Conservation (phyloP, 1,284 basidiomycete genomes). For the Ceratobasidium sp. region DNA sequence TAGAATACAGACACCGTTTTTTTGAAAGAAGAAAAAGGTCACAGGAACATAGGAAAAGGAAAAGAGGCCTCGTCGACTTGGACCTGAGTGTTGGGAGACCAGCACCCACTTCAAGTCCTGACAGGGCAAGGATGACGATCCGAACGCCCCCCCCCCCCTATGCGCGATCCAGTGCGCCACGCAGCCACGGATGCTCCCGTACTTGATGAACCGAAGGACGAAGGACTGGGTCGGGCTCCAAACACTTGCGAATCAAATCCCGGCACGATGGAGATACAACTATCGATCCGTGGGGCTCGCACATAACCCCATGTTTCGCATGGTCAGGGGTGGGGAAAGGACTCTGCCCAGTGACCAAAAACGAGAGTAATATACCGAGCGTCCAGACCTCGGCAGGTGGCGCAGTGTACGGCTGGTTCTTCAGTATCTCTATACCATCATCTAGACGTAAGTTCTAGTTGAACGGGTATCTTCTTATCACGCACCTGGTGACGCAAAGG, state of each 20-base stretch:
- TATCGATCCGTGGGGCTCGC: constrained; percentile 45
- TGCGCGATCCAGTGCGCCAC: constrained; percentile 25
- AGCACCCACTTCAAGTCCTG: neutral
- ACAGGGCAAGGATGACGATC: too few relatives aligned
- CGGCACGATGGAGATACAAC: constrained; percentile 50
- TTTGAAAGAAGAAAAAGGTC: constrained; percentile 7
- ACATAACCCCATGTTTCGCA: constrained; percentile 60
- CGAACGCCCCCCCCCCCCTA: too few relatives aligned
- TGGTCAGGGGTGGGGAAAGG: constrained; percentile 80
- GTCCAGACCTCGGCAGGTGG: constrained; percentile 91
- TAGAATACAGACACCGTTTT: neutral
- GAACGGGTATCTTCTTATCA: neutral
- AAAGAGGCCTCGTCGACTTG: neutral
- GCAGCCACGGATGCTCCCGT: constrained; percentile 22
- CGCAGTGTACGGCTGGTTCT: constrained; percentile 67
- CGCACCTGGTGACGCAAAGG: constrained; percentile 64
- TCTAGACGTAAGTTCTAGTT: constrained; percentile 35
- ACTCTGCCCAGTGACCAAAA: constrained; percentile 83
- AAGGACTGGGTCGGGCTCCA: constrained; percentile 72
- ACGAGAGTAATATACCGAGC: constrained; percentile 86
- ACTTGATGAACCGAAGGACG: constrained; percentile 77
- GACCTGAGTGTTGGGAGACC: neutral
- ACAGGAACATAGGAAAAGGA: neutral
- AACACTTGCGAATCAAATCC: constrained; percentile 74
- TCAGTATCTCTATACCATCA: constrained; percentile 71